Evolutionary conservation across 164 flowering plant genomes (phyloP).

Genomic region (Magnolia kwangsiensis): DNA sequence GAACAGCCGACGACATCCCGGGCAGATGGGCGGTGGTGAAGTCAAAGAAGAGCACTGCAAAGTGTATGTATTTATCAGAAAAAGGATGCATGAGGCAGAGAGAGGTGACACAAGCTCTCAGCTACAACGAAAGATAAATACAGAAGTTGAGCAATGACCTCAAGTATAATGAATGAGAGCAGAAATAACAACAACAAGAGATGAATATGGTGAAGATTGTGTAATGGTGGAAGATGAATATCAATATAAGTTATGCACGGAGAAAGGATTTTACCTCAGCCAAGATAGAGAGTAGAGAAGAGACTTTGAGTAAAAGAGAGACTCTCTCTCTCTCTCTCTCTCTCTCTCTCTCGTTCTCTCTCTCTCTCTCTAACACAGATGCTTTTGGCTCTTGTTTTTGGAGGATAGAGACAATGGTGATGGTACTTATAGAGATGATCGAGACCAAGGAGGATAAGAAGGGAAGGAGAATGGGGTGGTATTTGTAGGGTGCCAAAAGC

Average conservation of each 20-base stretch:
- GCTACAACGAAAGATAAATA: neutral
- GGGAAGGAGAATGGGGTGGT: conserved; percentile 20
- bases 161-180: neutral
- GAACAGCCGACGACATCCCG: conserved; percentile 25
- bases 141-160: too few species aligned
- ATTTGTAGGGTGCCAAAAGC: conserved; percentile 43
- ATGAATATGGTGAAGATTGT: neutral
- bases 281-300: conserved; percentile 1
- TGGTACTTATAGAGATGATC: neutral
- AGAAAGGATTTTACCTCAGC: neutral
- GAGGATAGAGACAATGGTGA: conserved; percentile 9
- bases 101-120: neutral
- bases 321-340: neutral
- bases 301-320: neutral
- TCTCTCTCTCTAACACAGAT: neutral
- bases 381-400: neutral
- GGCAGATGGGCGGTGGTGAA: neutral
- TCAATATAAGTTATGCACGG: neutral
- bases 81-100: neutral
- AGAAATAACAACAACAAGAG: neutral
- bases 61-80: neutral
- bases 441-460: conserved; percentile 23
- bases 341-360: neutral
- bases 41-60: neutral
- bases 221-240: neutral